Base-by-base conservation (phyloP, 352 stramenopile genomes). In the Pythium aristosporum region DNA sequence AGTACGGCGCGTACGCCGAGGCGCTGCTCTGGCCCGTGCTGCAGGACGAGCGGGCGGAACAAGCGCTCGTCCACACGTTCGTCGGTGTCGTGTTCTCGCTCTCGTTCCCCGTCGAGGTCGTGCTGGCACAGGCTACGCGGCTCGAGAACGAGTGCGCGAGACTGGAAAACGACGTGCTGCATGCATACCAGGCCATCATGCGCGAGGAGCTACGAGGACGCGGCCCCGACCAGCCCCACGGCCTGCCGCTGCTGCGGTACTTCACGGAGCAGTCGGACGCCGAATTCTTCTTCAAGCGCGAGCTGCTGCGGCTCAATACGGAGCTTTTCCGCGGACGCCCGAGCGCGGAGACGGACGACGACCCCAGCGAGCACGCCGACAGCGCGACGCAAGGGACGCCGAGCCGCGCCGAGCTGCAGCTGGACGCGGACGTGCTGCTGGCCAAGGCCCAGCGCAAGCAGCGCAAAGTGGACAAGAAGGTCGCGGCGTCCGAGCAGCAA, bases 21-120 rank as follows among this genome's bases (percentile, higher is more conserved):
- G 77, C 76, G 39, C 57, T 91, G 8, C 65, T 86, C 37, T 74
- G 76, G 4, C 60, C 78, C 7, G 82, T 76, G 13, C 64, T 89
- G 0, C 67, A 91, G 21, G 68, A 79, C 28, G 77, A 86, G 5
- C 52, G 57, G 6, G 77, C 71, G 30, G 80, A 91, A 49, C 58
- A 67, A 11, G 58, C 63, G 2, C 58, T 89, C 0, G 74, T 89
- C 0, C 78, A 77, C 8, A 87, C 61, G 28, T 91, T 88, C 30
- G 82, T 83, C 0, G 80, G 80, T 5, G 61, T 89, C 39, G 58
- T 91, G 1, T 89, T 79, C 42, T 86, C 76, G 5, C 67, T 91
- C 8, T 56, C 74, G 1, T 76, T 88, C 9, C 37, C 69, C 0
- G 28, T 73, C 2, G 58, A 75, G 5, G 75, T 77, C 10, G 65